phyloP scores from a whole-genome alignment of 1,284 basidiomycete genomes.

The Golubevia pallescens region DNA sequence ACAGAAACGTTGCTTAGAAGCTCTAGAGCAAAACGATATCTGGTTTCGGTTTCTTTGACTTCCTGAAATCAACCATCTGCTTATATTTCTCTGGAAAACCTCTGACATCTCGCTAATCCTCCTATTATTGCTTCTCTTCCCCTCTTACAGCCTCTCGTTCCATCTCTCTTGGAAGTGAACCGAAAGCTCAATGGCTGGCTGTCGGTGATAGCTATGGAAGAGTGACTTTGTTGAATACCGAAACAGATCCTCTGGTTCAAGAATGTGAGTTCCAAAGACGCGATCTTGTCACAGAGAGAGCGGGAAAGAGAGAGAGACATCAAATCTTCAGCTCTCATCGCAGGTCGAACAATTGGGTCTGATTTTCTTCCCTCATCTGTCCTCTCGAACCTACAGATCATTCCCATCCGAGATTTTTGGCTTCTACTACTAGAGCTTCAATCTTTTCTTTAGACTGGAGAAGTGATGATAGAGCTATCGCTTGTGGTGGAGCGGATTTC shows the following conservation, averaged over 20 bases:
- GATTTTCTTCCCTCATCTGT: background rate
- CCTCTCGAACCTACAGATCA: background rate
- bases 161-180: conserved; percentile 6
- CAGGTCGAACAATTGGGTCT: no score
- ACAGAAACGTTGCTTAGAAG: no score
- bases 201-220: conserved; percentile 58
- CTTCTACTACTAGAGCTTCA: conserved; percentile 11
- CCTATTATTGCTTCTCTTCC: no score
- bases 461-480: conserved; percentile 41
- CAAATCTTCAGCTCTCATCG: no score
- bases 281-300: no score
- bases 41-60: no score
- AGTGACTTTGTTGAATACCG: conserved; percentile 47
- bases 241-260: background rate
- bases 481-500: conserved; percentile 50
- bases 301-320: no score
- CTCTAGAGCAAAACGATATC: no score
- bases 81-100: no score
- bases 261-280: background rate
- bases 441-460: conserved; percentile 54
- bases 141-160: no score
- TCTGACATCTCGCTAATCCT: no score
- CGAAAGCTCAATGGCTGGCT: conserved; percentile 47
- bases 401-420: background rate
- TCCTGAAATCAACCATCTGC: no score